These are phyloP conservation scores for Lignosus rhinocerotis DNA, from an alignment of 1,284 basidiomycete species.

Conservation along the genomic window DNA sequence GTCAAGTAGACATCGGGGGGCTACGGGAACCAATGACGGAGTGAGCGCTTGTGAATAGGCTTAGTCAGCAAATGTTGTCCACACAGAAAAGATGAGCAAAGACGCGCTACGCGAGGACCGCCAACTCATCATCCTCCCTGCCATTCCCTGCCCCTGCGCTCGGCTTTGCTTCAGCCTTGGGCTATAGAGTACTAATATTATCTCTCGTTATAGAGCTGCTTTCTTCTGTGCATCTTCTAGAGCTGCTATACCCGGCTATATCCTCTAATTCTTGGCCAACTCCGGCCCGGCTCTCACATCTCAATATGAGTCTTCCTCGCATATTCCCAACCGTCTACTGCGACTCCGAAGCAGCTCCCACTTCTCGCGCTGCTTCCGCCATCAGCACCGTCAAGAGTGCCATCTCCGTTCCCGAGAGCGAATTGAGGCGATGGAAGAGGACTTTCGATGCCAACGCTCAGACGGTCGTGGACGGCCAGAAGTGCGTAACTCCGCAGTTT, in stretches of 20 bases:
- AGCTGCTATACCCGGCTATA: conserved; percentile 25
- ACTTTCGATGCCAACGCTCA: conserved; percentile 84
- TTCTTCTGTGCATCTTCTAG: conserved; percentile 18
- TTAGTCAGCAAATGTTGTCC: conserved; percentile 26
- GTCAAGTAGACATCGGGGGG: not conserved
- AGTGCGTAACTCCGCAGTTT: conserved; percentile 53
- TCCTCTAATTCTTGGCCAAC: conserved; percentile 13
- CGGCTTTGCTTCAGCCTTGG: conserved; percentile 9
- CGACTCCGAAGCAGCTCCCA: conserved; percentile 41
- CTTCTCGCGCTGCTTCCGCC: conserved; percentile 46
- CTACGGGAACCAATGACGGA: conserved; percentile 8
- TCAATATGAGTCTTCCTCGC: conserved; percentile 33
- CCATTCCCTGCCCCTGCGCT: conserved; percentile 1
- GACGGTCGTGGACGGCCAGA: conserved; percentile 69
- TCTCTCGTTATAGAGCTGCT: conserved; percentile 24
- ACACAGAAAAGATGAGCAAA: conserved; percentile 10
- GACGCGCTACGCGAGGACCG: conserved; percentile 11
- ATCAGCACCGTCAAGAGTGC: conserved; percentile 65
- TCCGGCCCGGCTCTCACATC: conserved; percentile 1
- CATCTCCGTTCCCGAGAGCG: conserved; percentile 74
- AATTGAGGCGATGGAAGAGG: conserved; percentile 84
- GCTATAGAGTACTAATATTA: conserved; percentile 26
- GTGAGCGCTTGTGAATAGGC: conserved; percentile 10
- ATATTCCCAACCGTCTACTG: conserved; percentile 53
- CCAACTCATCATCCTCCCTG: conserved; percentile 27